These are phyloP conservation scores for Botryosphaeria dothidea DNA, from an alignment of 2,329 filamentous ascomycete genomes.

Conservation along the genomic window DNA sequence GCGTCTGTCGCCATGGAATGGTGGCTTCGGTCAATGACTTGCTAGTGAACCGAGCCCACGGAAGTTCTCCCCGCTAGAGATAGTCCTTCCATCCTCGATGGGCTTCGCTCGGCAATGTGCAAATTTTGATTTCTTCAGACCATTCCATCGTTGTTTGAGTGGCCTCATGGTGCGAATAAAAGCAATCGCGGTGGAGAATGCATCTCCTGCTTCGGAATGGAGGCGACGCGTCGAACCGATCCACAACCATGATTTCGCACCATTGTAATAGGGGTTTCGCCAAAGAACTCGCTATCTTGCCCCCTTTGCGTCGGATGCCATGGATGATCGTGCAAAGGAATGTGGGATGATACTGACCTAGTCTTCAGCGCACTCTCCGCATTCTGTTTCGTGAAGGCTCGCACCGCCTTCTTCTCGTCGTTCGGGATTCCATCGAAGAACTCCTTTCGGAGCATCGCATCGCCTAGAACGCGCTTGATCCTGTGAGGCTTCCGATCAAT, in stretches of 20 bases:
- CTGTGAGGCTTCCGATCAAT: conserved; percentile 72
- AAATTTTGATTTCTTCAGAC: not conserved
- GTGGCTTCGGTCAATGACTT: conserved; percentile 15
- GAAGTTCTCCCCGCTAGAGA: conserved; percentile 12
- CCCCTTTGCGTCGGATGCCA: not conserved
- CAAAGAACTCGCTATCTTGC: not conserved
- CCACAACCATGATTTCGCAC: not conserved
- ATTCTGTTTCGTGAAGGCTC: conserved; percentile 69
- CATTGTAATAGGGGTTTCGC: not conserved
- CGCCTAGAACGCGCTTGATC: conserved; percentile 67
- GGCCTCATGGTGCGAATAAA: not conserved
- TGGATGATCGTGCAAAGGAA: not conserved
- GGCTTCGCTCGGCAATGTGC: not conserved
- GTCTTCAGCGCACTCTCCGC: conserved; percentile 77
- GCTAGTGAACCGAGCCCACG: conserved; percentile 16
- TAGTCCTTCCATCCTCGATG: conserved; percentile 10
- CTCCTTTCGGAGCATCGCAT: conserved; percentile 60
- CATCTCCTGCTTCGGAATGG: not conserved
- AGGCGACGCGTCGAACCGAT: not conserved
- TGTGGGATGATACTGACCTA: conserved; percentile 60
- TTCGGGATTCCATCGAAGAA: conserved; percentile 63
- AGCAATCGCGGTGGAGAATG: not conserved
- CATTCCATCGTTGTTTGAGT: not conserved
- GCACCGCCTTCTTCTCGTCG: conserved; percentile 61
- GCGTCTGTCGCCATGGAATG: not conserved